phyloP scores from a whole-genome alignment of 805 yeast genomes.

The Torulaspora maleeae region DNA sequence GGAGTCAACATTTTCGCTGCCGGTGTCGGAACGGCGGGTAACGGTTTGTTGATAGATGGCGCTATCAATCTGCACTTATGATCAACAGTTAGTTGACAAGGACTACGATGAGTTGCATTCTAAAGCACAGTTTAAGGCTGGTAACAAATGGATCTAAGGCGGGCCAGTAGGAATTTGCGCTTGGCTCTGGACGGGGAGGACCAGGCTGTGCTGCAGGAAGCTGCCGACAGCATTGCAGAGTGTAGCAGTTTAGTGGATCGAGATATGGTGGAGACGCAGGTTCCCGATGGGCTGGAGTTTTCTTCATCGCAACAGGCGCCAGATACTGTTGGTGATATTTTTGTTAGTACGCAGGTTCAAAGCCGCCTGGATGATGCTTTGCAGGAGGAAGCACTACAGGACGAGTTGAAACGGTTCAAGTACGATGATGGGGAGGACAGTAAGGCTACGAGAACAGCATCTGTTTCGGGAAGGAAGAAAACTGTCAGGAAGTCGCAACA shows the following conservation, averaged over 20 bases:
- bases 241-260: conserved; percentile 1
- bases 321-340: conserved; percentile 11
- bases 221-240: background rate
- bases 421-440: conserved; percentile 9
- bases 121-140: background rate
- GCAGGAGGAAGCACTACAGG: conserved; percentile 16
- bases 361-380: conserved; percentile 30
- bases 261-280: conserved; percentile 13
- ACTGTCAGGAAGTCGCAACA: conserved; percentile 4
- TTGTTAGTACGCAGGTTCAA: conserved; percentile 34
- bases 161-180: conserved; percentile 27
- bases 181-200: conserved; percentile 14
- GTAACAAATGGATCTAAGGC: conserved; percentile 25
- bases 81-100: background rate
- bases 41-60: background rate
- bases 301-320: background rate
- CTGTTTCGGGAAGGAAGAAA: background rate
- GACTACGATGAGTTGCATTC: background rate
- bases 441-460: background rate
- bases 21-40: conserved; percentile 2
- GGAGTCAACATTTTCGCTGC: conserved; percentile 1
- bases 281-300: conserved; percentile 12
- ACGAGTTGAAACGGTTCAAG: conserved; percentile 22
- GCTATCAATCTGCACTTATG: background rate
- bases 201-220: background rate